phyloP scores from a whole-genome alignment of 2,329 filamentous ascomycete genomes.

The Pestalotiopsis sp. region DNA sequence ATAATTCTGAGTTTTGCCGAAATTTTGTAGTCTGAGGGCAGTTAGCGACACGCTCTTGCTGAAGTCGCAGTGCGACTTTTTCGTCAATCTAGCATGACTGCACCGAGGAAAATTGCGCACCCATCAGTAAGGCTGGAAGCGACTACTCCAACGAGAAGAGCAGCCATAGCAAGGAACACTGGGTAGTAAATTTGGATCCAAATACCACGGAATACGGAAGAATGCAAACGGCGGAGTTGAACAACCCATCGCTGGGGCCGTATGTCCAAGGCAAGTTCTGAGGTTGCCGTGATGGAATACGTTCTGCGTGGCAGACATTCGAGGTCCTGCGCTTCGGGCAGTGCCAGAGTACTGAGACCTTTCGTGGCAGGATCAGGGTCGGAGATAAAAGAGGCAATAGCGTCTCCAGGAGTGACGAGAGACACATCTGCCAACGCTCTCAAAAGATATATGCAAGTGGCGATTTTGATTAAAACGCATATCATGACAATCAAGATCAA shows the following conservation, averaged over 20 bases:
- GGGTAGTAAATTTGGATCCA: constrained; percentile 16
- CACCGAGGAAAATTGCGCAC: background rate
- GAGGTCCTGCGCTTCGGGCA: background rate
- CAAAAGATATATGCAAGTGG: constrained; percentile 31
- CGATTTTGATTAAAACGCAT: constrained; percentile 42
- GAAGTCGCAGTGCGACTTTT: background rate
- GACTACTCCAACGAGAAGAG: background rate
- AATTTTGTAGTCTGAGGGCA: background rate
- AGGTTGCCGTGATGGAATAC: background rate
- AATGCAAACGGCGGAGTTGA: background rate
- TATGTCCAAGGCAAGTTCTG: background rate
- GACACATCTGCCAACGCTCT: constrained; percentile 35
- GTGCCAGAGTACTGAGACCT: constrained; percentile 9
- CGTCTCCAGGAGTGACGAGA: constrained; percentile 53
- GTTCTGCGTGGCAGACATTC: background rate
- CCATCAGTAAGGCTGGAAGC: background rate
- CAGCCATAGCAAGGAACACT: background rate
- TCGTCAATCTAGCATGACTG: background rate
- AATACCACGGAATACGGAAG: background rate
- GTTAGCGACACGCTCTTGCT: background rate
- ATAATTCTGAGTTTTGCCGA: background rate
- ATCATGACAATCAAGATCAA: constrained; percentile 23
- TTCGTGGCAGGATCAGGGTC: constrained; percentile 41
- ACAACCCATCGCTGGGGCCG: constrained; percentile 19
- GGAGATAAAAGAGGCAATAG: constrained; percentile 50